Evolutionary conservation across 768 basidiomycete species (phyloP), one percentile per base, ranked within the genome.

Genomic region (Mycena belliarum): DNA sequence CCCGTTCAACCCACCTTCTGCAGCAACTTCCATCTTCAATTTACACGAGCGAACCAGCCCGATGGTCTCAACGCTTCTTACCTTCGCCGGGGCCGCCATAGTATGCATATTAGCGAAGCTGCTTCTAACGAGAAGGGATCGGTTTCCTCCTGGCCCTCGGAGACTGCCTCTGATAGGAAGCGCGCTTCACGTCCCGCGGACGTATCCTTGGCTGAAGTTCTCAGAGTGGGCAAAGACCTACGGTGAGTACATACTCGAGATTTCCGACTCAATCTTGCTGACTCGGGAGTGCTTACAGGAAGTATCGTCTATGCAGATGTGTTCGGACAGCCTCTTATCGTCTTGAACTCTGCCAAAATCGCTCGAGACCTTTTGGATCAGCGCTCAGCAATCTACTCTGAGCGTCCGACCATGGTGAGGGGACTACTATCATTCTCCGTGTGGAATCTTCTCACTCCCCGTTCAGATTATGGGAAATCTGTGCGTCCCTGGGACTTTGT

Each of bases 391-490:
- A 48, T 32, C 12, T 51, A 51, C 26, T 50, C 43, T 16, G 49
- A 57, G 43, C 41, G 56, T 3, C 56, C 56, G 3, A 24, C 12
- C 8, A 23, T 50, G 24, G 48, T 56, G 25, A 24, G 54, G 18
- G 18, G 18, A 38, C 18, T 38, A n/a, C 6, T n/a, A 6, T 38
- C 37, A 2, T n/a, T 4, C 16, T 35, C 33, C 14, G n/a, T 11
- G 14, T 9, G 14, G 14, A 2, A 32, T 25, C 18, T 15, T 1
- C 52, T 46, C 11, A 47, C 24, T 7, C 20, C 23, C 11, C 6
- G 3, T 7, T 0, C 5, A 57, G 49, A 26, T 18, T 7, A 57
- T 57, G 56, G 49, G 49, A 4, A 50, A 40, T n/a, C 56, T 57
- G 56, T 51, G 25, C 15, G 56, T 23, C 16, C 9, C 1, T 18